phyloP scores from a whole-genome alignment of 2,329 filamentous ascomycete species.

The Cladosporium sp. region DNA sequence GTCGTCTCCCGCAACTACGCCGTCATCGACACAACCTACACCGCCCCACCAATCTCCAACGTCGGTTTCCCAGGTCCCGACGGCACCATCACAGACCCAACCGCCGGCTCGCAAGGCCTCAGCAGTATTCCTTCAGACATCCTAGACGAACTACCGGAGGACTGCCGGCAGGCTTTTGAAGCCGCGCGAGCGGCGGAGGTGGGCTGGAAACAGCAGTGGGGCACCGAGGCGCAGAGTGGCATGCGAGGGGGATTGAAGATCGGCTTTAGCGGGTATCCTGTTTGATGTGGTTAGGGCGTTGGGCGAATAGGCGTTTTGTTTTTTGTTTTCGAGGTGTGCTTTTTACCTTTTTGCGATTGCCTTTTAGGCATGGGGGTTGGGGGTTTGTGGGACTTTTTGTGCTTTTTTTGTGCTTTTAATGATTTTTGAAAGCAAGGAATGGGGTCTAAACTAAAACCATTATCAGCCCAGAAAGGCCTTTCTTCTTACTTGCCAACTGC shows the following conservation, averaged over 20 bases:
- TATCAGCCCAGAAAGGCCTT: neutral
- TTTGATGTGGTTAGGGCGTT: conserved; percentile 42
- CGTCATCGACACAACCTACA: conserved; percentile 61
- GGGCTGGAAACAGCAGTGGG: conserved; percentile 75
- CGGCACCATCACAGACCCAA: conserved; percentile 49
- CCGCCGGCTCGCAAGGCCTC: conserved; percentile 55
- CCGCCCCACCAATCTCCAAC: conserved; percentile 58
- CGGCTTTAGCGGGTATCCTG: conserved; percentile 51
- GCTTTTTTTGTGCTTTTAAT: neutral
- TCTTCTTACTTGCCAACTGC: neutral
- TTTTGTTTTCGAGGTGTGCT: neutral
- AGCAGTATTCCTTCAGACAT: conserved; percentile 66
- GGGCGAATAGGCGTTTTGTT: conserved; percentile 36
- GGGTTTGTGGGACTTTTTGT: neutral
- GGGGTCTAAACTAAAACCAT: neutral
- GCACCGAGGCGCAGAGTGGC: conserved; percentile 62
- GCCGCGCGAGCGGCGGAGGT: conserved; percentile 64
- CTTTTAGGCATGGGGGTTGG: neutral
- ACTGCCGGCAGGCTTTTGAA: conserved; percentile 73
- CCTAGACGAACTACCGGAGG: conserved; percentile 63
- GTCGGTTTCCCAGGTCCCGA: conserved; percentile 62
- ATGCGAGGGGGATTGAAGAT: conserved; percentile 48
- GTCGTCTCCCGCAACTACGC: conserved; percentile 62
- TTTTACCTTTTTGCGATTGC: neutral
- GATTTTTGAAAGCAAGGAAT: neutral